Conservation (phyloP, 2,329 filamentous ascomycete genomes). For the Didymella pinodella region DNA sequence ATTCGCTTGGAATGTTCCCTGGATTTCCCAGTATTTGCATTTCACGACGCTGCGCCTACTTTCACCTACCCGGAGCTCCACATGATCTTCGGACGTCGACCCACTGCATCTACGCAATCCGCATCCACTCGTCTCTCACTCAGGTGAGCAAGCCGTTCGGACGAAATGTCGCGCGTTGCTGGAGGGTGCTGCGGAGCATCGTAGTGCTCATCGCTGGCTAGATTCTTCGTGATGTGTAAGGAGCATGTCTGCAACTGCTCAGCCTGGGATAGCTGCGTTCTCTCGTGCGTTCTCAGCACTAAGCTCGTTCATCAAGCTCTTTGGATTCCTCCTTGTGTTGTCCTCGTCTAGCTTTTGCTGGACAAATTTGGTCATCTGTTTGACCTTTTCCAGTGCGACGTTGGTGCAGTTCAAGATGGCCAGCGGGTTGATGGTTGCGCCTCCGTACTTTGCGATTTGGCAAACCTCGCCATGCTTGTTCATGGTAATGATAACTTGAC, state of each 20-base stretch:
- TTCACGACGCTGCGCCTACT: conserved; percentile 12
- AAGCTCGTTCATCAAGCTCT: conserved; percentile 79
- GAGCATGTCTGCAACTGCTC: conserved; percentile 1
- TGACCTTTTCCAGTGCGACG: conserved; percentile 78
- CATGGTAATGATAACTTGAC: conserved; percentile 80
- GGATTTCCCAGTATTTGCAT: conserved; percentile 8
- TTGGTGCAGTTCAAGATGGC: conserved; percentile 78
- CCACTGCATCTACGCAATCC: conserved; percentile 9
- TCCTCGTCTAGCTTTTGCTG: conserved; percentile 79
- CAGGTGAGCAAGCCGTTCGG: conserved; percentile 19
- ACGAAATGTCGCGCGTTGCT: conserved; percentile 28
- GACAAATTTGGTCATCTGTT: conserved; percentile 78
- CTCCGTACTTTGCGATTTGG: conserved; percentile 89
- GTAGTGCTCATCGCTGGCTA: conserved; percentile 19
- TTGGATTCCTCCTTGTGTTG: conserved; percentile 77
- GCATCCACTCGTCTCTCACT: conserved; percentile 1
- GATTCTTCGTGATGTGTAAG: conserved; percentile 28
- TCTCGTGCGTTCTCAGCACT: conserved; percentile 85
- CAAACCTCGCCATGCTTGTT: conserved; percentile 92
- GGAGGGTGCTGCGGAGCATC: conserved; percentile 8
- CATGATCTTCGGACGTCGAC: conserved; percentile 11
- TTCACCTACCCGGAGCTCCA: conserved; percentile 13
- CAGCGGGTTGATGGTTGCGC: conserved; percentile 80
- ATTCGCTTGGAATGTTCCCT: neutral
- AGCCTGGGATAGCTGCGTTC: conserved; percentile 33